A percentile compares a stretch with the other conserved stretches of the same genome.
Evolutionary conservation across 495 filamentous ascomycete genomes (phyloP).

Genomic region (Aspergillus homomorphus): DNA sequence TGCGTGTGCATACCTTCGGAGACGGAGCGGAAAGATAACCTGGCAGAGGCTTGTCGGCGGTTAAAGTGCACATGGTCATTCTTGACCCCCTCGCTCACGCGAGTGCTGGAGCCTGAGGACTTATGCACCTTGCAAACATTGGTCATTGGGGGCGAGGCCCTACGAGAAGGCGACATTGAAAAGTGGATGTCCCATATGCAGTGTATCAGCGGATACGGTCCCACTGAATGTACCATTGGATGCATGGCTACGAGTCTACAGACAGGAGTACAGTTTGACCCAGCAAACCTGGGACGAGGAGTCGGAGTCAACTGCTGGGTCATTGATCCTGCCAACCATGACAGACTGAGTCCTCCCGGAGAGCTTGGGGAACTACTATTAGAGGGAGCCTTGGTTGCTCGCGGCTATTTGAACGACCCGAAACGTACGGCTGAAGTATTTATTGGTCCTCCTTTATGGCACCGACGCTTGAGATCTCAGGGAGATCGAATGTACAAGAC

Average conservation of each 20-base stretch:
- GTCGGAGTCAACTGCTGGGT: not conserved
- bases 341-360: not conserved
- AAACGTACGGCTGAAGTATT: not conserved
- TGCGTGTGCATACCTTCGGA: not conserved
- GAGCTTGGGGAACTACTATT: not conserved
- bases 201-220: not conserved
- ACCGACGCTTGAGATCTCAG: not conserved
- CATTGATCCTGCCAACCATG: not conserved
- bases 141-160: not conserved
- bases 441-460: not conserved
- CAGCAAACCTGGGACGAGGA: not conserved
- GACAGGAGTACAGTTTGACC: not conserved
- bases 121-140: not conserved
- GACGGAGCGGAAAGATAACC: not conserved
- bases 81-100: not conserved
- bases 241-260: not conserved
- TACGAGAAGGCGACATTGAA: not conserved
- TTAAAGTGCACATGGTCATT: not conserved
- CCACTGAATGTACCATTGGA: not conserved
- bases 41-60: not conserved
- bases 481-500: not conserved
- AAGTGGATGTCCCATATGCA: not conserved
- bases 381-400: not conserved
- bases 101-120: not conserved
- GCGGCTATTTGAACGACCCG: not conserved